Evolutionary conservation across 495 filamentous ascomycete species (phyloP), one percentile per base, ranked within the genome.

Genomic region (Xylaria longipes): DNA sequence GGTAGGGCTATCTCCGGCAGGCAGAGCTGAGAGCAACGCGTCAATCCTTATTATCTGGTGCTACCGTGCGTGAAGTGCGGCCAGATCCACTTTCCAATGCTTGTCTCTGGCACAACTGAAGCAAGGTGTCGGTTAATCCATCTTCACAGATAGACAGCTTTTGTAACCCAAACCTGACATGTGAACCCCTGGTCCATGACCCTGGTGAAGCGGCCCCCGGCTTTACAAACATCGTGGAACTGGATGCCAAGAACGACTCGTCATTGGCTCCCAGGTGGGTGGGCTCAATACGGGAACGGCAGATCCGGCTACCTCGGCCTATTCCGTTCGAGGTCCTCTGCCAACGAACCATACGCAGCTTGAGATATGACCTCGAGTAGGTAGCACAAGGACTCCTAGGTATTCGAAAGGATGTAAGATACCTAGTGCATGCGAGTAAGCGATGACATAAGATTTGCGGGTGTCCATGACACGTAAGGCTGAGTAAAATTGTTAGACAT

Each of bases 271-370:
- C 37, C 61, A 25, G 5, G 27, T 6, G 22, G 39, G 5, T 64
- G 61, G 39, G 12, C 61, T 45, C 61, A 64, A 35, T 1, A 64
- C 39, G 61, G 61, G n/a, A 43, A 39, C 61, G 61, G 61, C 61
- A 64, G 61, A 45, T 43, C 61, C 37, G 37, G 54, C 29, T 58
- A 8, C 25, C 48, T 52, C 48, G 31, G 54, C 29, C 54, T 58
- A n/a, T n/a, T 6, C 27, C 54, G 48, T 14, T 52, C 22, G 22
- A 52, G 22, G 48, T 52, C 48, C 22, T 52, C 9, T 25, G 11
- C 22, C n/a, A 25, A 52, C n/a, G 3, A 50, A 22, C n/a, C 8
- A 22, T 22, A n/a, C 7, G 46, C 46, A 50, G 46, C 7, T n/a
- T 50, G 46, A 50, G 43, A 46, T 46, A n/a, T 46, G 43, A 15